Evolutionary conservation across 2,329 filamentous ascomycete species (phyloP), one percentile per base, ranked within the genome.

Genomic region (Phialophora tarda): DNA sequence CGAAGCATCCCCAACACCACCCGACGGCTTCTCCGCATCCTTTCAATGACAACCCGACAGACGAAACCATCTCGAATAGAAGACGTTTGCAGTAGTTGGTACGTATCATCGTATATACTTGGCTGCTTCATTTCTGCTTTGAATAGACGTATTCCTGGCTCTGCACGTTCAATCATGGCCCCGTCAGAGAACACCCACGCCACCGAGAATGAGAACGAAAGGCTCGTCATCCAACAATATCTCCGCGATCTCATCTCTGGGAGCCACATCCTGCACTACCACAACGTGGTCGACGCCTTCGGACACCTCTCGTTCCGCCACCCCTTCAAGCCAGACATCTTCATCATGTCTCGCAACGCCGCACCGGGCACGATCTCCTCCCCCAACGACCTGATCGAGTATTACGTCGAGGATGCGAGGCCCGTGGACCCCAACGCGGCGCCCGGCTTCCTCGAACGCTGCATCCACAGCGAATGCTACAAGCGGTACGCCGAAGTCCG

Each of bases 301-400:
- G 84, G 84, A 23, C 84, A 87, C 67, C 77, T 87, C 17, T 85
- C 84, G 1, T 77, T 85, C 28, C 79, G 84, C 6, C 80, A 84
- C 63, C 83, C 84, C 0, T 63, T 74, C 34, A 79, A 83, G 10
- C 72, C 79, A 1, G 72, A 78, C 1, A 75, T 77, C 58, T 85
- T 84, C 73, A 77, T 85, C 64, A 81, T 85, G 77, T 81, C 82
- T 12, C 76, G 77, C 30, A 79, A 79, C 65, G 73, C 80, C 26
- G 80, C 83, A 2, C 83, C 83, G 1, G 84, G 80, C 2, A 75
- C 82, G 1, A 78, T 86, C 2, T 79, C 79, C 7, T 80, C 75
- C 0, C 66, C 71, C 1, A 68, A 73, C 24, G 82, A 86, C 70
- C 73, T 86, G 6, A 78, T 85, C 44, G 77, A 81, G 51, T 85